Percentiles rank a stretch among this genome's conserved stretches.
Conservation (phyloP, 352 stramenopile genomes). For the Phytophthora cajani region DNA sequence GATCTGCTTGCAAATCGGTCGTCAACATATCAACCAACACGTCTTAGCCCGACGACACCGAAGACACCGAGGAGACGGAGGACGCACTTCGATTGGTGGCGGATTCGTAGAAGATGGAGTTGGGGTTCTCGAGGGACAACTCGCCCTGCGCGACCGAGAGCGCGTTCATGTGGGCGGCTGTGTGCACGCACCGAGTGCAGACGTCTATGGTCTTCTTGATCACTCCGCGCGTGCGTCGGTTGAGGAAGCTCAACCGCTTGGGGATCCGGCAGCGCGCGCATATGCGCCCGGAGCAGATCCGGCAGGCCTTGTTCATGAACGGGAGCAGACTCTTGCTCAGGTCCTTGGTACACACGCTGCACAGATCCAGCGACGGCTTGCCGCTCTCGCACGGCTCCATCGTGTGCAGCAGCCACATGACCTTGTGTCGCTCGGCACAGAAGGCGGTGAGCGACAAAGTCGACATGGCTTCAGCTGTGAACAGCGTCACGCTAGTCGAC, state of each 20-base stretch:
- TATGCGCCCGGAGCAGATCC: slow-evolving; percentile 36
- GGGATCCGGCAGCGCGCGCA: slow-evolving; percentile 44
- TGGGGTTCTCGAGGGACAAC: slow-evolving; percentile 37
- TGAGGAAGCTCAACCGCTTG: slow-evolving; percentile 45
- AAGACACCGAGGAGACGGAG: slow-evolving; percentile 29
- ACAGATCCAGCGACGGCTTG: slow-evolving; percentile 33
- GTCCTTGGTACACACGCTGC: slow-evolving; percentile 48
- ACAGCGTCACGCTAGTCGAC: slow-evolving; percentile 23
- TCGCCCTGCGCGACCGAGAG: slow-evolving; percentile 41
- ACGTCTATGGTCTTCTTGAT: slow-evolving; percentile 46
- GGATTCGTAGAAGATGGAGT: slow-evolving; percentile 43
- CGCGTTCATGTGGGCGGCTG: slow-evolving; percentile 34
- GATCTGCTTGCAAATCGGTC: background rate
- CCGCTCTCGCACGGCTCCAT: slow-evolving; percentile 32
- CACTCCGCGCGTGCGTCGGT: slow-evolving; percentile 36
- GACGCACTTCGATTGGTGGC: slow-evolving; percentile 23
- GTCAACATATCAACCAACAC: background rate
- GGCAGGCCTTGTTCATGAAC: slow-evolving; percentile 52
- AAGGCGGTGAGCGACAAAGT: slow-evolving; percentile 31
- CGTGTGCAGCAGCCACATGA: slow-evolving; percentile 45
- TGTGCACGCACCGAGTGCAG: slow-evolving; percentile 48
- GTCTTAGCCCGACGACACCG: slow-evolving; percentile 20
- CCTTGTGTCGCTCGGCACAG: slow-evolving; percentile 52
- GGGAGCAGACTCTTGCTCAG: slow-evolving; percentile 42
- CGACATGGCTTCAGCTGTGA: slow-evolving; percentile 41